Evolutionary conservation across 1,284 basidiomycete species (phyloP).

Genomic region (Chalciporus sp.): DNA sequence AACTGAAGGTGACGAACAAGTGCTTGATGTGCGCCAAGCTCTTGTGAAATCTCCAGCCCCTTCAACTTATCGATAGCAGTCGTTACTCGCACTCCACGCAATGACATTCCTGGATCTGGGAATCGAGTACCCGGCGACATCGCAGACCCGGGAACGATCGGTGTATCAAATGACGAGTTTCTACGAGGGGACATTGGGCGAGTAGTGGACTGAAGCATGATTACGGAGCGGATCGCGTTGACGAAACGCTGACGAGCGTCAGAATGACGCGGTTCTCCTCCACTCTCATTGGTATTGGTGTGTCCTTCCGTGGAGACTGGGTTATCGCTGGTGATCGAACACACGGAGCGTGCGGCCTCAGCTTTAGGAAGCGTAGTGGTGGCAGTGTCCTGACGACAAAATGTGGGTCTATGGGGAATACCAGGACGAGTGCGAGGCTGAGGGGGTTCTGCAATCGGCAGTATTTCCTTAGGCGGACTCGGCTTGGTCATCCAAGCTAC

Average conservation of each 20-base stretch:
- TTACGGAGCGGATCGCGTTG: slow-evolving; percentile 49
- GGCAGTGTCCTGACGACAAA: slow-evolving; percentile 26
- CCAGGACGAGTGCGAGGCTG: slow-evolving; percentile 23
- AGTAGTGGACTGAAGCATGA: slow-evolving; percentile 45
- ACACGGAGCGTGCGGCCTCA: slow-evolving; percentile 25
- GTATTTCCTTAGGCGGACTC: slow-evolving; percentile 22
- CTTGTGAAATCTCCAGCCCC: slow-evolving; percentile 57
- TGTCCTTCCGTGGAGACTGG: slow-evolving; percentile 30
- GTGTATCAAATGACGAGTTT: slow-evolving; percentile 34
- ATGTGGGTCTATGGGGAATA: slow-evolving; percentile 12
- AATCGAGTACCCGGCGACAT: slow-evolving; percentile 39
- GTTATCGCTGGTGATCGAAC: slow-evolving; percentile 30
- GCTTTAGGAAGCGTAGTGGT: slow-evolving; percentile 14
- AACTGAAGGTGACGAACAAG: slow-evolving; percentile 44
- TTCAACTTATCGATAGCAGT: slow-evolving; percentile 60
- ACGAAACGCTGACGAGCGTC: slow-evolving; percentile 41
- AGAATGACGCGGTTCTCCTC: slow-evolving; percentile 25
- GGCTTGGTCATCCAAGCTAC: slow-evolving; percentile 33
- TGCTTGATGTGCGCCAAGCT: slow-evolving; percentile 38
- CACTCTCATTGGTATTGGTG: slow-evolving; percentile 32
- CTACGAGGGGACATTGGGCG: slow-evolving; percentile 33
- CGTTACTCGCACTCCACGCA: slow-evolving; percentile 56
- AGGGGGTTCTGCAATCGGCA: slow-evolving; percentile 29
- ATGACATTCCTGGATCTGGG: slow-evolving; percentile 42
- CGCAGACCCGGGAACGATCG: slow-evolving; percentile 27